Evolutionary conservation across 345 rosid genomes (phyloP), one percentile per base, ranked within the genome.

Genomic region (Turnera subulata): DNA sequence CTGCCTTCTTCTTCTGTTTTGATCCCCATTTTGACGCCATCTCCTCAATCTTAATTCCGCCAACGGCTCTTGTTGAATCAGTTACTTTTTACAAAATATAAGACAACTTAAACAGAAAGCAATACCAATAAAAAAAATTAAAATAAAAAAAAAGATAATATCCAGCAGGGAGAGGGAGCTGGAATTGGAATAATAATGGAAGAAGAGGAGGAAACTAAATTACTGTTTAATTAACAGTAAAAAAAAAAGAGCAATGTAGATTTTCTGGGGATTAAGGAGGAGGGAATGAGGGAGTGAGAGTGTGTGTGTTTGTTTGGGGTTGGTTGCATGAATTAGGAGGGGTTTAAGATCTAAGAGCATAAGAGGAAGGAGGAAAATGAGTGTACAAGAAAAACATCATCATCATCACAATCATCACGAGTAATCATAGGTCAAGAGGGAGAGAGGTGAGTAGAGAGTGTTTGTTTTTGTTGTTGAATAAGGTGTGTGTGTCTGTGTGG

Each of bases 21-120:
- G 81, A 64, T 75, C 78, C 82, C 19, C 69, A 87, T 63, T 60
- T 85, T 10, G 95, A 74, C 69, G 97, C 78, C 99, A 93, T 93
- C n/a, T 73, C 57, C 60, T 35, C 18, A 46, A 24, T 14, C 13
- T 14, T 16, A 24, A 56, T 24, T 21, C 21, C 8, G 19, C 23
- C n/a, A n/a, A 17, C 49, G 17, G 20, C 8, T 20, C 23, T n/a
- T 10, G n/a, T n/a, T n/a, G n/a, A n/a, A n/a, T n/a, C n/a, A n/a
- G n/a, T n/a, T n/a, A n/a, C n/a, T n/a, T n/a, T n/a, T n/a, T n/a
- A n/a, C n/a, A n/a, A n/a, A 21, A n/a, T 6, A 9, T 16, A 8
- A 13, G 4, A 42, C 15, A 42, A 13, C 16, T 11, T 11, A 42
- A 13, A 11, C n/a, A 21, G 20, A 22, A 25, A 48, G 50, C 22